A percentile compares a stretch with the other conserved stretches of the same genome.
Evolutionary conservation across 192 early-diverging fungal species (phyloP).

Genomic region (Rhizophagus clarus): DNA sequence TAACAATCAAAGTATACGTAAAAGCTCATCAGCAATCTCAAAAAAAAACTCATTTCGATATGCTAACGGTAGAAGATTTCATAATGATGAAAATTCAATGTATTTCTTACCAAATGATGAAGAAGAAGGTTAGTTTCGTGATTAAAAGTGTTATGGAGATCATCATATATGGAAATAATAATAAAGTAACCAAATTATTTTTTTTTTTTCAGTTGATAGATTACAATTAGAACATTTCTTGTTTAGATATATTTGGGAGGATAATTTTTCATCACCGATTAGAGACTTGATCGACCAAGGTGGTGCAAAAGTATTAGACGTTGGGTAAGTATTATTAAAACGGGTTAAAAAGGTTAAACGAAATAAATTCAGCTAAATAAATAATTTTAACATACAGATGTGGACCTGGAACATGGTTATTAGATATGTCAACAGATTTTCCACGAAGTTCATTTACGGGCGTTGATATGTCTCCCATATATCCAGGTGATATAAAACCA

Average conservation of each 20-base stretch:
- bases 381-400: too few species aligned
- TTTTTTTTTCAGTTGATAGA: background rate
- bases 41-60: background rate
- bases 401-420: slow-evolving; percentile 39
- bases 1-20: too few species aligned
- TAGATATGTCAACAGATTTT: slow-evolving; percentile 54
- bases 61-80: slow-evolving; percentile 41
- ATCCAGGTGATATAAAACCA: slow-evolving; percentile 44
- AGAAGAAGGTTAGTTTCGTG: slow-evolving; percentile 29
- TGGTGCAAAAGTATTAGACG: slow-evolving; percentile 19
- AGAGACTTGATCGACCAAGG: background rate
- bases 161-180: too few species aligned
- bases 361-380: too few species aligned
- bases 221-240: slow-evolving; percentile 14
- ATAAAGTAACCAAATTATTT: background rate
- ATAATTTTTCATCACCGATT: slow-evolving; percentile 18
- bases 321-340: slow-evolving; percentile 1
- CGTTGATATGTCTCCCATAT: slow-evolving; percentile 50
- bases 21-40: background rate
- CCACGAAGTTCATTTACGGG: slow-evolving; percentile 52
- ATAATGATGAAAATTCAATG: slow-evolving; percentile 39
- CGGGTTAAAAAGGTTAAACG: background rate
- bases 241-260: background rate
- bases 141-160: background rate
- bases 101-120: slow-evolving; percentile 55